phyloP scores from a whole-genome alignment of 495 filamentous ascomycete genomes.

The Penicillium soppii region DNA sequence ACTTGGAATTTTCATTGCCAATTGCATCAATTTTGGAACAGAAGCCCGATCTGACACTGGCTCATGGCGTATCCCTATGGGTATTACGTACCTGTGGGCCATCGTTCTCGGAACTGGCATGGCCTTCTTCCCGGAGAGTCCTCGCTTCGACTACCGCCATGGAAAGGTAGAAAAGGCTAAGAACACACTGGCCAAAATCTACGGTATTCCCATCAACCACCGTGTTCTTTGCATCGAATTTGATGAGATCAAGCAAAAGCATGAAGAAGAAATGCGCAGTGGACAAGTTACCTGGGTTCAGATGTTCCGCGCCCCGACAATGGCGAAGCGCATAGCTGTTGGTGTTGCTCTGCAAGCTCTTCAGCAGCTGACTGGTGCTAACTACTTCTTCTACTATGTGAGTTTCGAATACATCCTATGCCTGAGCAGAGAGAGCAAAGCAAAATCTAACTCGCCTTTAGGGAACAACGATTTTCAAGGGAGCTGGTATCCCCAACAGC shows the following conservation, averaged over 20 bases:
- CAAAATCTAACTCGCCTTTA: constrained; percentile 25
- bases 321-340: constrained; percentile 64
- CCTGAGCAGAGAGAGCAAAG: too few species aligned
- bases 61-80: constrained; percentile 80
- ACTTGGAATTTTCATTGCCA: constrained; percentile 74
- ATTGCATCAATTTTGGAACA: constrained; percentile 79
- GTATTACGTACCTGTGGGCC: constrained; percentile 71
- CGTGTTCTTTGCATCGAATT: constrained; percentile 64
- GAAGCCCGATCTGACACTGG: constrained; percentile 38
- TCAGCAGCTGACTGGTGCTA: constrained; percentile 41
- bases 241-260: constrained; percentile 58
- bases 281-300: constrained; percentile 28
- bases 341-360: constrained; percentile 63
- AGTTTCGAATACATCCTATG: background rate
- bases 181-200: constrained; percentile 63
- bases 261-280: constrained; percentile 52
- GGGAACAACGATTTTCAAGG: constrained; percentile 66
- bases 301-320: constrained; percentile 63
- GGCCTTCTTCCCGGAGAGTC: constrained; percentile 69
- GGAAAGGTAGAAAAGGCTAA: constrained; percentile 62
- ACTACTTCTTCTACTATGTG: constrained; percentile 76
- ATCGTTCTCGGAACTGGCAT: constrained; percentile 67
- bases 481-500: constrained; percentile 63
- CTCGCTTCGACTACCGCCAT: constrained; percentile 64
- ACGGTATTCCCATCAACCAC: constrained; percentile 63